Conservation (phyloP, 1,284 basidiomycete species). For the Athelia sp. region DNA sequence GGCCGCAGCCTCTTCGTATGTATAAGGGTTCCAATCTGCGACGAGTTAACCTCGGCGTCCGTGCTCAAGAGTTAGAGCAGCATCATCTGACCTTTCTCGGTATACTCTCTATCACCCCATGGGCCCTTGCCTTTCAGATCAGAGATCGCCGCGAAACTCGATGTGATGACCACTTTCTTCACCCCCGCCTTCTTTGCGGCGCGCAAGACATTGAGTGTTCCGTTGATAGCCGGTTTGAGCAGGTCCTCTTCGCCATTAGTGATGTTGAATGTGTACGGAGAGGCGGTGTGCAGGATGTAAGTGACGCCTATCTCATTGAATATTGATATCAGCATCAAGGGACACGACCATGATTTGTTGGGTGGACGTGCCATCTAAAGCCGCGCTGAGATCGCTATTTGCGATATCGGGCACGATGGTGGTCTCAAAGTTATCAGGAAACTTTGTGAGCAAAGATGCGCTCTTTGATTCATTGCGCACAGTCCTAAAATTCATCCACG, state of each 20-base stretch:
- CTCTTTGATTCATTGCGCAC: background rate
- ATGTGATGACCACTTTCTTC: background rate
- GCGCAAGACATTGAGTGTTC: background rate
- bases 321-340: no score
- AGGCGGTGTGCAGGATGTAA: background rate
- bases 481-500: background rate
- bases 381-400: background rate
- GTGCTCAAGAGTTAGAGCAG: background rate
- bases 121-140: background rate
- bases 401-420: background rate
- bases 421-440: background rate
- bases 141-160: background rate
- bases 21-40: background rate
- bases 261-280: background rate
- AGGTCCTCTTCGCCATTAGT: background rate
- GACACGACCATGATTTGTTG: no score
- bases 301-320: no score
- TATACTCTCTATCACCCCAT: background rate
- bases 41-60: background rate
- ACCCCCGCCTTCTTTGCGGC: background rate
- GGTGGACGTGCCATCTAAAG: background rate
- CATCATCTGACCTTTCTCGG: background rate
- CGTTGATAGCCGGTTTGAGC: background rate
- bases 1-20: background rate
- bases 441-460: background rate